Evolutionary conservation across 306 rosid species (phyloP), one percentile per base, ranked within the genome.

Genomic region (Prunus davidiana): DNA sequence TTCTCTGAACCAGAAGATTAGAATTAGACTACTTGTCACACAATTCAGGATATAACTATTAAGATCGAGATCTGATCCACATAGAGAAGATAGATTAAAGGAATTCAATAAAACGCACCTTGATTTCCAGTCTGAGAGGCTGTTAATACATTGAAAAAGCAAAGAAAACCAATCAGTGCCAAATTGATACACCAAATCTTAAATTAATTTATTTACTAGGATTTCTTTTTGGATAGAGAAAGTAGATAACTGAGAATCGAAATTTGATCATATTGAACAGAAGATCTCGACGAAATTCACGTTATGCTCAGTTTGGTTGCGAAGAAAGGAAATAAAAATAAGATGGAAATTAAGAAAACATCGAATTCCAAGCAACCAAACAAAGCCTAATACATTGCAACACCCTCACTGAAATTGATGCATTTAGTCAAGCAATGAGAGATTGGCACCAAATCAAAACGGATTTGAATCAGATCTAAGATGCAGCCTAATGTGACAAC

Each of bases 51-150:
- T 34, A 47, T 27, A 69, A 72, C 24, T 66, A 79, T 11, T 25
- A 71, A n/a, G 67, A 71, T 68, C 57, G 43, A 63, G 75, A 75
- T 81, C 76, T 58, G 76, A 49, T 73, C 68, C 16, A 19, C 64
- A 27, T 18, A 64, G 58, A 18, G 50, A 82, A 80, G 60, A 65
- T 8, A 60, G 2, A 55, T 64, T 61, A 54, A 32, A 6, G 25
- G 45, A 76, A 50, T 51, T 8, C 4, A 76, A 34, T 8, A 64
- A 6, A 49, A 14, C 34, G 61, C 87, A 96, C 99, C 99, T 96
- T 96, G 82, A 96, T 96, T 89, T 96, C 99, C 77, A 96, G 98
- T 89, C 99, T 85, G 88, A 96, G 97, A 96, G 99, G 99, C 99
- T 96, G 93, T 77, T 60, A 82, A 83, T 50, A 79, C 87, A 71